Percentiles rank a stretch among this genome's conserved stretches.
Evolutionary conservation across 2,329 filamentous ascomycete species (phyloP).

Genomic region (Sporothrix pseudoabietina): DNA sequence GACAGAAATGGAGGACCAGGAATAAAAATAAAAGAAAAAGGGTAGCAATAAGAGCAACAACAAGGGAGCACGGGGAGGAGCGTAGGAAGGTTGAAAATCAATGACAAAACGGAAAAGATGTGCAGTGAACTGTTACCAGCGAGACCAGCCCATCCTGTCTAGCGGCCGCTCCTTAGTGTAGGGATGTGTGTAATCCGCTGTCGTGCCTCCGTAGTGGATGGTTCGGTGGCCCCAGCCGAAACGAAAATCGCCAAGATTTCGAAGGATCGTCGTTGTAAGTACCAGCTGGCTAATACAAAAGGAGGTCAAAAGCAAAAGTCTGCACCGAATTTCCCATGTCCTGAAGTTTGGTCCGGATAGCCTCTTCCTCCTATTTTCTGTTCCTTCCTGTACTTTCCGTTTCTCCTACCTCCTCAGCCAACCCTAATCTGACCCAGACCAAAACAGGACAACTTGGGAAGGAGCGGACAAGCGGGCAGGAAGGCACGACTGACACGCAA

Average conservation of each 20-base stretch:
- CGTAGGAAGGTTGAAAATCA: constrained; percentile 17
- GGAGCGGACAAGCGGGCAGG: background rate
- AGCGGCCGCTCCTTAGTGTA: background rate
- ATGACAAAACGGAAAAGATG: constrained; percentile 23
- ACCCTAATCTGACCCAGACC: background rate
- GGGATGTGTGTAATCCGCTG: constrained; percentile 18
- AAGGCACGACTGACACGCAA: background rate
- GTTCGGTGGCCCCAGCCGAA: constrained; percentile 21
- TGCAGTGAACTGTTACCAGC: background rate
- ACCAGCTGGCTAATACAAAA: constrained; percentile 10
- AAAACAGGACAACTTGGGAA: constrained; percentile 2
- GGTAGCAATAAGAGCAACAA: background rate
- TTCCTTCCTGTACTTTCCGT: background rate
- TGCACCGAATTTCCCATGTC: background rate
- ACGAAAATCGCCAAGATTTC: constrained; percentile 27
- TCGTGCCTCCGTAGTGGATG: constrained; percentile 6
- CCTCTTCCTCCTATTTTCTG: background rate
- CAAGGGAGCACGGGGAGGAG: background rate
- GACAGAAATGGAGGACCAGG: background rate
- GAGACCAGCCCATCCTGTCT: background rate
- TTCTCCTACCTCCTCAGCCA: background rate
- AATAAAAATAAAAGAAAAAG: background rate
- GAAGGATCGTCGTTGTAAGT: constrained; percentile 25
- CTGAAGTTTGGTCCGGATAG: constrained; percentile 7
- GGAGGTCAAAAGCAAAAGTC: background rate